Percentiles rank a stretch among this genome's conserved stretches.
Conservation (phyloP, 2,329 filamentous ascomycete genomes). For the Ceratocystis albifundus region DNA sequence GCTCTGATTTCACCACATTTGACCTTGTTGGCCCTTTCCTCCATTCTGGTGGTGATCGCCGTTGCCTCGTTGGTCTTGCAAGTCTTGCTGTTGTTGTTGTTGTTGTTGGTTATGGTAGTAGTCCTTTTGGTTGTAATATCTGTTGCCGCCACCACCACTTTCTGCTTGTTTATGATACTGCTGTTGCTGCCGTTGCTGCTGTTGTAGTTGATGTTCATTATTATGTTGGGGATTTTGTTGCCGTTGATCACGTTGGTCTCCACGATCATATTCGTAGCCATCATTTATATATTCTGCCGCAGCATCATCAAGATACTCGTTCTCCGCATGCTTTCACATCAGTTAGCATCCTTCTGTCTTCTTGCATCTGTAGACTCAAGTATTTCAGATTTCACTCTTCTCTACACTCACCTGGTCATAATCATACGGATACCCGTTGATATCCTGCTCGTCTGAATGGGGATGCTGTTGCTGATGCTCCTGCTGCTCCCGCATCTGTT, state of each 20-base stretch:
- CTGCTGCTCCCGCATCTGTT: slow-evolving; percentile 36
- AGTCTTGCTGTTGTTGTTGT: slow-evolving; percentile 6
- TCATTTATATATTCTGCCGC: slow-evolving; percentile 40
- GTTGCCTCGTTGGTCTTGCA: slow-evolving; percentile 3
- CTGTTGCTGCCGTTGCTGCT: slow-evolving; percentile 3
- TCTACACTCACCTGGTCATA: slow-evolving; percentile 39
- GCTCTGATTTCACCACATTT: slow-evolving; percentile 22
- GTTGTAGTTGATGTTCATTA: slow-evolving; percentile 4
- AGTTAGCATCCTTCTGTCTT: not conserved
- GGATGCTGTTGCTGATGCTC: slow-evolving; percentile 31
- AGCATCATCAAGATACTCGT: slow-evolving; percentile 37
- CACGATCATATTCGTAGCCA: slow-evolving; percentile 38
- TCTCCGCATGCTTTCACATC: slow-evolving; percentile 32
- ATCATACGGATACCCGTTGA: slow-evolving; percentile 42
- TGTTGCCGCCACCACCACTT: not conserved
- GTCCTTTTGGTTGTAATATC: slow-evolving; percentile 17
- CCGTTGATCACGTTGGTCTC: slow-evolving; percentile 14
- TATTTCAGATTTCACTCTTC: not conserved
- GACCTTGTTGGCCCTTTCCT: slow-evolving; percentile 8
- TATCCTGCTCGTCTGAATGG: slow-evolving; percentile 32
- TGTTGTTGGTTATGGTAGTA: slow-evolving; percentile 15
- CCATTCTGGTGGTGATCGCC: slow-evolving; percentile 9
- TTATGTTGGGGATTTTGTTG: slow-evolving; percentile 9
- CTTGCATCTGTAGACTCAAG: too few species aligned
- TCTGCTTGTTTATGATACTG: slow-evolving; percentile 10